Conservation (phyloP, 192 early-diverging fungal genomes). For the Coemansia sp. region DNA sequence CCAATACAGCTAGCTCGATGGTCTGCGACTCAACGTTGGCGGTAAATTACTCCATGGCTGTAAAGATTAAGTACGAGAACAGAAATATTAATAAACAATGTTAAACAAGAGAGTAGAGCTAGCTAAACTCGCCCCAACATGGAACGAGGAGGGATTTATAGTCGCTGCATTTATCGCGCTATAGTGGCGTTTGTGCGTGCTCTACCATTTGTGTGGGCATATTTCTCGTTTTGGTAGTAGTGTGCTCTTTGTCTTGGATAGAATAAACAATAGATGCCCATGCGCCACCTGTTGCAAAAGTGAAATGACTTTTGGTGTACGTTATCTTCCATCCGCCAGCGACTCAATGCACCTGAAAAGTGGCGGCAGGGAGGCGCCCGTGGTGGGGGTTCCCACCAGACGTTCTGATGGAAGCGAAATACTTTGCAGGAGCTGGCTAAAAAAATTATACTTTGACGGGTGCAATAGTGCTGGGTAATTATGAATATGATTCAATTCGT, state of each 20-base stretch:
- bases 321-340: neutral
- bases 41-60: neutral
- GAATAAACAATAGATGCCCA: neutral
- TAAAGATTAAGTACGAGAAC: neutral
- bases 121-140: neutral
- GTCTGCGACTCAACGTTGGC: conserved; percentile 10
- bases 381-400: neutral
- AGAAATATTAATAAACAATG: neutral
- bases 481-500: too few relatives aligned
- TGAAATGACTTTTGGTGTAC: neutral
- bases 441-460: too few relatives aligned
- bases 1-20: conserved; percentile 17
- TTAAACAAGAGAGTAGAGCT: neutral
- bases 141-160: neutral
- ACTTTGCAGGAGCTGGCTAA: too few relatives aligned
- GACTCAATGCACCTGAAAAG: neutral
- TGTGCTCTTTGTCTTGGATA: neutral
- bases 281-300: neutral
- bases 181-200: neutral
- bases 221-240: neutral
- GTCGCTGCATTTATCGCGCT: neutral
- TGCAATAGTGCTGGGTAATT: too few relatives aligned
- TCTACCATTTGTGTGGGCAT: too few relatives aligned
- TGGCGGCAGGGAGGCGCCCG: neutral
- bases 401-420: neutral